Percentiles rank a stretch among this genome's conserved stretches.
Conservation (phyloP, 225 moss, liverwort and hornwort species). For the Takakia lepidozioides region DNA sequence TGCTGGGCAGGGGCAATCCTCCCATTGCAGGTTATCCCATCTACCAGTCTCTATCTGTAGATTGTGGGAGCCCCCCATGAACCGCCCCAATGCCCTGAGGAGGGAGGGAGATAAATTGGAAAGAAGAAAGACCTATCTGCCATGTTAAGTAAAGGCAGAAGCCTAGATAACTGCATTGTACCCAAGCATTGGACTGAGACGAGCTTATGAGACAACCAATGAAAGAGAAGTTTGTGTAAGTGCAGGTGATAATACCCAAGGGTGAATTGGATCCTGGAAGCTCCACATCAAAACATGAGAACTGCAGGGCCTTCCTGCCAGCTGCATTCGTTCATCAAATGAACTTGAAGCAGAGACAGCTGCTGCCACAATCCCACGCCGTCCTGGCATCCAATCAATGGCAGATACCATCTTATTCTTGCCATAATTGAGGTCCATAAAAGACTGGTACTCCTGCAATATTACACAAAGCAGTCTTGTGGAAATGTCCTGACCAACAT, state of each 20-base stretch:
- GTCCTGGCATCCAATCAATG: conserved; percentile 93
- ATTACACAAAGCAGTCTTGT: not conserved
- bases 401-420: conserved; percentile 89
- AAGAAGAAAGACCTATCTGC: no score
- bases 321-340: conserved; percentile 75
- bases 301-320: conserved; percentile 47
- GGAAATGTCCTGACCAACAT: no score
- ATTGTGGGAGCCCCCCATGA: no score
- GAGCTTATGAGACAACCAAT: not conserved
- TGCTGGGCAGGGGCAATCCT: no score
- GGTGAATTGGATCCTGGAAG: conserved; percentile 78
- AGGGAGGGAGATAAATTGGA: no score
- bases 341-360: conserved; percentile 66
- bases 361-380: conserved; percentile 62
- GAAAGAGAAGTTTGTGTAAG: not conserved
- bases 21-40: no score
- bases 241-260: conserved; percentile 46
- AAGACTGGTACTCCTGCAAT: conserved; percentile 73
- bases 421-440: conserved; percentile 71
- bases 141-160: no score
- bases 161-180: no score
- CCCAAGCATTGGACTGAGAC: no score
- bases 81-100: no score
- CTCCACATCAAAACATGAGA: conserved; percentile 85
- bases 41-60: no score